Base-by-base conservation (phyloP, 1,284 basidiomycete genomes). In the Somion occarium region DNA sequence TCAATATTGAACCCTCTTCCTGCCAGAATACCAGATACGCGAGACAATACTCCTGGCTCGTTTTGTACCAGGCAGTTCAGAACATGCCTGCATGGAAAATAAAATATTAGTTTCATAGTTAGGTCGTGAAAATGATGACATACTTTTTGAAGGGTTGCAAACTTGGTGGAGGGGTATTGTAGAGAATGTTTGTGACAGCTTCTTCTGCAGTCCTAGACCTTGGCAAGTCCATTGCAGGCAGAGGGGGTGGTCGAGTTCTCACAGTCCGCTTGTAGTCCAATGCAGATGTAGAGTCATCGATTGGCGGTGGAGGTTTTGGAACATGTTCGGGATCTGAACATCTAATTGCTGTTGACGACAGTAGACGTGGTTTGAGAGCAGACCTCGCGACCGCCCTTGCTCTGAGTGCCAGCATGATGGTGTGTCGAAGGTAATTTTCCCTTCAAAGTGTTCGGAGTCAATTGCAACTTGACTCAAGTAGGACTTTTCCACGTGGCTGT, bases 41-140 rank as follows among this genome's bases (percentile, higher is more conserved):
- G 88, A 20, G 96, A 98, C 19, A 99, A 80, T 18, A 99, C 97
- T 68, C 97, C 97, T 2, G 97, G 97, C 72, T 99, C 97, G 68
- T 99, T 98, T 73, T 99, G 97, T 5, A 99, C 97, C 55, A 99
- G 84, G 71, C 95, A 98, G 74, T 99, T 99, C 58, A 99, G 80
- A 53, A 96, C 85, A 67, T 99, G 97, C 67, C 94, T 90, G 65
- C 45, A 38, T 41, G 38, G 34, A 5, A 9, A 22, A 9, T 34
- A 34, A 7, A 7, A 15, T 34, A 34, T 7, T 3, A 13, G 19
- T 15, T 11, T 19, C 13, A n/a, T 30, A 12, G 24, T 50, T 30
- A 25, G 15, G 25, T 46, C 23, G 37, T n/a, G 20, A 37, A 50
- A 46, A 20, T 27, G 19, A 27, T 45, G 30, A 41, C n/a, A 2